Conservation (phyloP, 2,329 filamentous ascomycete genomes). For the Cercospora zeae-maydis region DNA sequence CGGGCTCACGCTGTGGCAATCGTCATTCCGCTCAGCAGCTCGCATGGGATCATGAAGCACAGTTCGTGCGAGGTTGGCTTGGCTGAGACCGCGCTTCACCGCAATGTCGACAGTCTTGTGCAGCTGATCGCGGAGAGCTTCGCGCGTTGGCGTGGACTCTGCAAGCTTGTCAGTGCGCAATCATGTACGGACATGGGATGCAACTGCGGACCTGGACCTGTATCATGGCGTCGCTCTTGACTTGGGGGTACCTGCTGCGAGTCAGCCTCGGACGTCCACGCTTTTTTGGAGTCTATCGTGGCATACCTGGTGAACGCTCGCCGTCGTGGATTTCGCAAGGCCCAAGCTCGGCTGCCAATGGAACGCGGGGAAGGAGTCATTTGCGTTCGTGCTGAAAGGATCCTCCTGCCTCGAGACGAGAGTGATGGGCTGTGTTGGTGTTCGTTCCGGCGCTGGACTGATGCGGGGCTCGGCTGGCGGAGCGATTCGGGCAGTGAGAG, state of each 20-base stretch:
- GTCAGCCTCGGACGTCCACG: background rate
- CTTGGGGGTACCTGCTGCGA: background rate
- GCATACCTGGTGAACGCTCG: background rate
- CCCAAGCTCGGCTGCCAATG: background rate
- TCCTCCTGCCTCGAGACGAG: background rate
- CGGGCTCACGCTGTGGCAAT: background rate
- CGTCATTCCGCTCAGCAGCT: background rate
- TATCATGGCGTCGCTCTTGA: background rate
- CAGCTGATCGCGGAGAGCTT: constrained; percentile 31
- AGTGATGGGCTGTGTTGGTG: background rate
- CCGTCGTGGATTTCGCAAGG: background rate
- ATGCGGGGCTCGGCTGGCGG: background rate
- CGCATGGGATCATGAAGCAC: constrained; percentile 36
- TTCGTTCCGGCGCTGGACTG: background rate
- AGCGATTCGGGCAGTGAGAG: background rate
- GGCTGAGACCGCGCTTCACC: constrained; percentile 29
- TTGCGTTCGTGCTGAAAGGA: background rate
- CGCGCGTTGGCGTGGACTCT: constrained; percentile 14
- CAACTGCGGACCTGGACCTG: background rate
- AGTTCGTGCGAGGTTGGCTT: constrained; percentile 27
- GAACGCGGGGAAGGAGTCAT: background rate
- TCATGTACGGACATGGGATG: background rate
- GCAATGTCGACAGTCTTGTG: constrained; percentile 31
- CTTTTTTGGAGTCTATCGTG: no score
- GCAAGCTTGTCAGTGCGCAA: background rate